Evolutionary conservation across 2,329 filamentous ascomycete species (phyloP).

Genomic region (Calycina marina): DNA sequence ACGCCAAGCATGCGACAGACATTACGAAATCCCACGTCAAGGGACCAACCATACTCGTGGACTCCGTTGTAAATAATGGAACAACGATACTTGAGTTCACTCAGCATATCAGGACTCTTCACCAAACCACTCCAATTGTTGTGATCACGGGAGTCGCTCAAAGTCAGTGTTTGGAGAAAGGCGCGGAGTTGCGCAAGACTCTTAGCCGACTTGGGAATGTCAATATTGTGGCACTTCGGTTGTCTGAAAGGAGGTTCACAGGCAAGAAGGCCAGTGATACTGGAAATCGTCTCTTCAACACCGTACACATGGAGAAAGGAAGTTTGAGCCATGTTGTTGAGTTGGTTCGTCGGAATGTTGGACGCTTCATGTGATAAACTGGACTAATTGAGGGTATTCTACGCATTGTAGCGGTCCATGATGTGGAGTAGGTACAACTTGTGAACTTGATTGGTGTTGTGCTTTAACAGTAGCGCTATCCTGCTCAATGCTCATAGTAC

Average conservation of each 20-base stretch:
- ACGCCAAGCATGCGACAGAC: slow-evolving; percentile 27
- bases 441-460: no score
- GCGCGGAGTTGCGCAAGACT: slow-evolving; percentile 3
- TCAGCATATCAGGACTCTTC: slow-evolving; percentile 27
- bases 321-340: no score
- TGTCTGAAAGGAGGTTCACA: slow-evolving; percentile 41
- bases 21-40: slow-evolving; percentile 29
- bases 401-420: no score
- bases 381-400: no score
- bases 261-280: slow-evolving; percentile 40
- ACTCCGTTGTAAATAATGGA: slow-evolving; percentile 46
- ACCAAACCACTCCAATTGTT: slow-evolving; percentile 30
- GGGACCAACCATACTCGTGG: slow-evolving; percentile 33
- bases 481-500: no score
- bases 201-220: neutral
- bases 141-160: slow-evolving; percentile 43
- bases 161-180: slow-evolving; percentile 17
- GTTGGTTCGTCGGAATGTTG: no score
- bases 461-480: no score
- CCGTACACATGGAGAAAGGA: slow-evolving; percentile 30
- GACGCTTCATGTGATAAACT: no score
- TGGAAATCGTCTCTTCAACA: slow-evolving; percentile 43
- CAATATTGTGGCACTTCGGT: slow-evolving; percentile 34
- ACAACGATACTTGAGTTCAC: slow-evolving; percentile 34
- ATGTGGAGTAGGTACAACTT: no score